A percentile compares a stretch with the other conserved stretches of the same genome.
phyloP scores from a whole-genome alignment of 371 early-diverging fungal genomes.

The Homolaphlyctis polyrhiza region DNA sequence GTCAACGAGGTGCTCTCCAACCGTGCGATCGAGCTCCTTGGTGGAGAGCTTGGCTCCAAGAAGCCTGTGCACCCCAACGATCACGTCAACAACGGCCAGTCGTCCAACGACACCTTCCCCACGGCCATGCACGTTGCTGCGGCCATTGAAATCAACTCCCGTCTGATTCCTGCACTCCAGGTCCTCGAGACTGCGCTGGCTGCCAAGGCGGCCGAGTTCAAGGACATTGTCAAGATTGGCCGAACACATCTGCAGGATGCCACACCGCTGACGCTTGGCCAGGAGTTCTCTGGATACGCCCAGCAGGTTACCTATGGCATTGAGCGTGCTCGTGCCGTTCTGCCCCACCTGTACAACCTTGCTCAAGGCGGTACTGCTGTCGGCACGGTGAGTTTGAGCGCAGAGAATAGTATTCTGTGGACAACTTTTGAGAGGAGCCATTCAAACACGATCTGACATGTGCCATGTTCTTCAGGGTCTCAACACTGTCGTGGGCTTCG shows the following conservation, averaged over 20 bases:
- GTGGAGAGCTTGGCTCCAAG: slow-evolving; percentile 81
- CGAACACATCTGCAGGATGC: slow-evolving; percentile 92
- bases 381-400: slow-evolving; percentile 65
- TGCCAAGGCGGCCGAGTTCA: slow-evolving; percentile 68
- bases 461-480: slow-evolving; percentile 50
- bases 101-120: slow-evolving; percentile 95
- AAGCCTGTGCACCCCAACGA: slow-evolving; percentile 95
- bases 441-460: neutral
- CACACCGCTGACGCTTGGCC: slow-evolving; percentile 93
- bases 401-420: too few species aligned
- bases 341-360: slow-evolving; percentile 79
- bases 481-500: slow-evolving; percentile 88
- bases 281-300: slow-evolving; percentile 94
- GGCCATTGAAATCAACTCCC: slow-evolving; percentile 69
- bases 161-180: slow-evolving; percentile 76
- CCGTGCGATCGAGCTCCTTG: slow-evolving; percentile 91
- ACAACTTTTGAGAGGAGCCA: too few species aligned
- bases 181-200: slow-evolving; percentile 67
- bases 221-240: slow-evolving; percentile 91
- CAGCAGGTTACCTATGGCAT: slow-evolving; percentile 80
- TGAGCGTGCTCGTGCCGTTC: slow-evolving; percentile 69
- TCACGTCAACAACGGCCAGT: slow-evolving; percentile 93
- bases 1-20: slow-evolving; percentile 80
- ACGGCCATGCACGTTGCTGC: slow-evolving; percentile 98
- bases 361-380: slow-evolving; percentile 97